Percentiles rank a stretch among this genome's conserved stretches.
Conservation (phyloP, 2,329 filamentous ascomycete genomes). For the Capronia epimyces region DNA sequence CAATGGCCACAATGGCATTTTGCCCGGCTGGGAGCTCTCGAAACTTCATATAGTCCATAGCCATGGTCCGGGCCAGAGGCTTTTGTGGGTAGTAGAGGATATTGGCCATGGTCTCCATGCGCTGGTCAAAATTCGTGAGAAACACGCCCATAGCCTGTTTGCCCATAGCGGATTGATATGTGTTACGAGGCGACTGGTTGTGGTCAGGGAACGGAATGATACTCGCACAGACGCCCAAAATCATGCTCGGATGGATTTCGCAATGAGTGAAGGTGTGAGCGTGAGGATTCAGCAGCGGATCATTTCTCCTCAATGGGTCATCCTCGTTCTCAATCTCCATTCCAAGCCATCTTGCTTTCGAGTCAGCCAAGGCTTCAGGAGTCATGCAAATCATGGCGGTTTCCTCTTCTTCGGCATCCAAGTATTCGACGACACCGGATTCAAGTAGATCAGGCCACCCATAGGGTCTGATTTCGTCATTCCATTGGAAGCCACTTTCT, state of each 20-base stretch:
- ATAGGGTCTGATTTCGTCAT: constrained; percentile 54
- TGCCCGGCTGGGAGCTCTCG: constrained; percentile 93
- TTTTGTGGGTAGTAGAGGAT: constrained; percentile 99
- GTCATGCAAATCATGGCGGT: constrained; percentile 99
- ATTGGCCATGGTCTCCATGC: constrained; percentile 99
- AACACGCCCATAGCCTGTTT: constrained; percentile 99
- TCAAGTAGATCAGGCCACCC: constrained; percentile 85
- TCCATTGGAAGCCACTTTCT: constrained; percentile 45
- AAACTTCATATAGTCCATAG: constrained; percentile 99
- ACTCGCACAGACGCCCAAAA: constrained; percentile 94
- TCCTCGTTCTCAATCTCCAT: constrained; percentile 58
- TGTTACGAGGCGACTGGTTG: constrained; percentile 96
- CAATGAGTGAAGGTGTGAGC: constrained; percentile 96
- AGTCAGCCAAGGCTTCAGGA: constrained; percentile 83
- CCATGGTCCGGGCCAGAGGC: constrained; percentile 87
- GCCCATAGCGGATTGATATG: constrained; percentile 98
- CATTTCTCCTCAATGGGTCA: constrained; percentile 79
- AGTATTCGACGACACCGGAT: constrained; percentile 84
- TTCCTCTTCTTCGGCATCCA: constrained; percentile 97
- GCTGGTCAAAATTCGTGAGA: constrained; percentile 90
- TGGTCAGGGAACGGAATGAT: constrained; percentile 99
- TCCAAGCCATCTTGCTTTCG: constrained; percentile 63
- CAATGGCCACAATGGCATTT: constrained; percentile 96
- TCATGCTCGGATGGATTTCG: constrained; percentile 99
- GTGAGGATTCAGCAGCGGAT: constrained; percentile 77